Evolutionary conservation across 768 basidiomycete species (phyloP).

Genomic region (Boletus sp.): DNA sequence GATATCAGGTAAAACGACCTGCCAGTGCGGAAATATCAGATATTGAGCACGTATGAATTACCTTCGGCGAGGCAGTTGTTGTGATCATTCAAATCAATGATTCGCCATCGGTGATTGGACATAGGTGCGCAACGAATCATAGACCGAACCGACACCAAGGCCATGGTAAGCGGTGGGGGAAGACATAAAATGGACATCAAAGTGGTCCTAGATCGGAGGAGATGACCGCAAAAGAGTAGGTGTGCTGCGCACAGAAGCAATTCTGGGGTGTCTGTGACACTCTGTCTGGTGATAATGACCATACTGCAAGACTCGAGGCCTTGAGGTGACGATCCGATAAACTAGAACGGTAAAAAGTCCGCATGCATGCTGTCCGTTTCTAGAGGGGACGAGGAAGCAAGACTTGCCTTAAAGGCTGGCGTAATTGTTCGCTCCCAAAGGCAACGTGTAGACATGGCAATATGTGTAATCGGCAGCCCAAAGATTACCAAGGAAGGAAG

Average conservation of each 20-base stretch:
- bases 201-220: no score
- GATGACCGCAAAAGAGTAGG: no score
- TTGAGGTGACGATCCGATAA: not conserved
- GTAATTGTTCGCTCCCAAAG: not conserved
- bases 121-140: no score
- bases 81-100: not conserved
- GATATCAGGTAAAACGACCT: not conserved
- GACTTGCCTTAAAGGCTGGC: not conserved
- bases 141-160: no score
- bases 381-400: not conserved
- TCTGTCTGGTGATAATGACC: no score
- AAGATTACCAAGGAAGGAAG: not conserved
- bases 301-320: not conserved
- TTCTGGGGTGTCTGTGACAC: not conserved
- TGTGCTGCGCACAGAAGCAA: not conserved
- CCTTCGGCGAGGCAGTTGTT: not conserved
- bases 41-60: not conserved
- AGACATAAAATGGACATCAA: not conserved
- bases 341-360: not conserved
- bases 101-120: not conserved
- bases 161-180: not conserved
- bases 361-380: not conserved
- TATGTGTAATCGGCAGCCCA: not conserved
- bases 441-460: not conserved
- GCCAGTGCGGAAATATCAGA: not conserved